Conservation (phyloP, 352 stramenopile species). For the Halophytophthora batemanensis region DNA sequence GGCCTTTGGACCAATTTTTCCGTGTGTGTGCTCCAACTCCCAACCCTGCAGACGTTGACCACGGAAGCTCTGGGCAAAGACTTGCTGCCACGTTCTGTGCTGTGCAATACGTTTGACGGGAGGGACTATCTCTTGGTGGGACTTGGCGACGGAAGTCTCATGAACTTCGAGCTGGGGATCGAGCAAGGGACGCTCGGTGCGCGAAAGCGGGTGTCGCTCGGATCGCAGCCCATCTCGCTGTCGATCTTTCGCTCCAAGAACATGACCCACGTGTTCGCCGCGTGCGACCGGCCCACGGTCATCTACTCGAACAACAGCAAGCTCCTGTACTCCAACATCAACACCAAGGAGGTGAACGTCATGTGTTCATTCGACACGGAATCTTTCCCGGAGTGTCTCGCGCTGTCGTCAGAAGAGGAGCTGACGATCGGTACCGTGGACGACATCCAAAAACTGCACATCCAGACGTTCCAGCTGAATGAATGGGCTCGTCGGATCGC, state of each 20-base stretch:
- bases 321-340: conserved; percentile 96
- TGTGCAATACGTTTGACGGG: conserved; percentile 85
- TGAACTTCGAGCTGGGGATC: conserved; percentile 89
- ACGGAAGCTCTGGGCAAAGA: conserved; percentile 77
- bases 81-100: conserved; percentile 82
- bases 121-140: conserved; percentile 94
- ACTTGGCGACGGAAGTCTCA: conserved; percentile 94
- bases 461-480: conserved; percentile 94
- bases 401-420: conserved; percentile 93
- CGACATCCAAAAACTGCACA: conserved; percentile 99
- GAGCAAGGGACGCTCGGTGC: conserved; percentile 44
- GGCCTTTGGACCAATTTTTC: conserved; percentile 94
- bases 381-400: conserved; percentile 93
- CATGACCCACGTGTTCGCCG: conserved; percentile 94
- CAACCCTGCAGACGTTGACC: conserved; percentile 63
- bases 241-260: conserved; percentile 91
- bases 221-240: conserved; percentile 93
- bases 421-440: conserved; percentile 97
- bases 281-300: conserved; percentile 96
- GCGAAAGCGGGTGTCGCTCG: conserved; percentile 94
- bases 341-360: conserved; percentile 90
- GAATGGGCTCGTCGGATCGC: conserved; percentile 93
- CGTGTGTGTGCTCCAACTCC: conserved; percentile 83
- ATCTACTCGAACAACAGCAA: conserved; percentile 97
- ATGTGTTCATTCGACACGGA: conserved; percentile 93